Evolutionary conservation across 805 yeast species (phyloP).

Genomic region (Saccharomyces kudriavzevii): DNA sequence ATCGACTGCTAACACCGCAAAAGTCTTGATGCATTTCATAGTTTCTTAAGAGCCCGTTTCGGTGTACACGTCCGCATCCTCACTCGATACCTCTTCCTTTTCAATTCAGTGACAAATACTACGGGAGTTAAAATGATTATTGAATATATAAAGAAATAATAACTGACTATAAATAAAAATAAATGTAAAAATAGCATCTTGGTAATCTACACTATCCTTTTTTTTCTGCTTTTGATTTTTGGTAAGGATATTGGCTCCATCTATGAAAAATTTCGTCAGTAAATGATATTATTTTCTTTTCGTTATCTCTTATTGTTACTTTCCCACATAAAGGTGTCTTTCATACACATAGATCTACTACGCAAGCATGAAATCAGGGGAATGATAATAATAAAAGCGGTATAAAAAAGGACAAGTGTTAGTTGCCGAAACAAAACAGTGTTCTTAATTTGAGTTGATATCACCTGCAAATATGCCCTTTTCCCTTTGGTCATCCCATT

Average conservation of each 20-base stretch:
- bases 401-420: neutral
- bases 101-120: neutral
- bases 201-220: neutral
- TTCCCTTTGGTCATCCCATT: slow-evolving; percentile 81
- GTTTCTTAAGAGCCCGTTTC: no score
- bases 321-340: neutral
- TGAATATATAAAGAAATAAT: neutral
- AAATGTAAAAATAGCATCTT: neutral
- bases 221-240: neutral
- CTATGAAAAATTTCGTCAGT: neutral
- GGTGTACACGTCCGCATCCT: neutral
- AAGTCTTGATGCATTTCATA: neutral
- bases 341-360: neutral
- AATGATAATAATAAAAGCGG: neutral
- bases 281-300: neutral
- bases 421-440: neutral
- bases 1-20: no score
- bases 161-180: neutral
- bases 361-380: neutral
- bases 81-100: neutral
- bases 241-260: neutral
- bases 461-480: slow-evolving; percentile 50
- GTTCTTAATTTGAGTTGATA: slow-evolving; percentile 24
- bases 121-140: neutral
- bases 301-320: neutral